Base-by-base conservation (phyloP, 495 filamentous ascomycete genomes). In the Filosporella fistucella region DNA sequence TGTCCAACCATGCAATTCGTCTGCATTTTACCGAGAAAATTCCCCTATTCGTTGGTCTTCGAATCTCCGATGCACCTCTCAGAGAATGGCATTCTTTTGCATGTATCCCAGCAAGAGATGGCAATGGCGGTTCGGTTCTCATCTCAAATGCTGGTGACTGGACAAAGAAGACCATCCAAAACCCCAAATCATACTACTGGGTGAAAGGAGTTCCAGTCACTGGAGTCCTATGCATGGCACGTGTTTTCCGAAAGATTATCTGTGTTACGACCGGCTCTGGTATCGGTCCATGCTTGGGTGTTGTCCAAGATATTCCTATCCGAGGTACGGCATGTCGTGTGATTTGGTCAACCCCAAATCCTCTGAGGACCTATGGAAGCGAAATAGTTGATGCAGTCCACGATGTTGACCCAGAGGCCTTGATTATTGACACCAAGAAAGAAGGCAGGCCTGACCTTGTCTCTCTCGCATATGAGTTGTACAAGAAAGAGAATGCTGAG, bases 81-180 rank as follows among this genome's bases (percentile, higher is more conserved):
- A 75, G 69, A 11, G 88, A 94, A 69, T 89, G 84, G 76, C 88
- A 94, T 65, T 76, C 82, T 7, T 94, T 94, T 54, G 88, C 87
- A 16, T 84, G 82, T 18, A 87, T 93, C 56, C 79, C 81, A 26
- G 68, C 70, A 49, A 67, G 60, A 34, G 66, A 59, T 30, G 59
- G 68, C 44, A 24, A 33, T 20, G 56, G 56, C 34, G 89, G 86
- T 63, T 88, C 81, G 14, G 68, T 85, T 43, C 67, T 93, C 34
- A 68, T 91, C 36, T 88, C 85, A 49, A 82, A 86, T 57, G 47
- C 47, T 28, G 50, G 56, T 10, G 55, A 55, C 30, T 94, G 86
- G 85, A 94, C 88, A 10, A 62, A 68, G 28, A 66, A 72, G 32
- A 72, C 74, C 21, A 89, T 90, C 65, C 59, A 68, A 43, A 66